These are phyloP conservation scores for Straminergon stramineum DNA, from an alignment of 225 moss, liverwort and hornwort genomes.

Conservation along the genomic window DNA sequence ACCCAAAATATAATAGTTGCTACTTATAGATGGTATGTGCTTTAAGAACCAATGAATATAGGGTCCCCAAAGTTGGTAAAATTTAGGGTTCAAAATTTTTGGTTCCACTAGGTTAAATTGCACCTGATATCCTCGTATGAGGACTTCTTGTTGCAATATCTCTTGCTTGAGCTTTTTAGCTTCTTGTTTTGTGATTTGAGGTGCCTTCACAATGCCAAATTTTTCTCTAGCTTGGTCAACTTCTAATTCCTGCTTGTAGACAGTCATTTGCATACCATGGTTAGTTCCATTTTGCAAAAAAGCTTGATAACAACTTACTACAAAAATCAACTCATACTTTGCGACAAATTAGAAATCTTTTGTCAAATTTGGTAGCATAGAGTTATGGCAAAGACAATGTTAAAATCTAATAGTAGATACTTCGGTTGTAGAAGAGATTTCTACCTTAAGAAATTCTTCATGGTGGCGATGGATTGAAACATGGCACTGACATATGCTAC, in stretches of 20 bases:
- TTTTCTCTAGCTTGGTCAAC: constrained; percentile 33
- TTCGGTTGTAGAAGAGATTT: neutral
- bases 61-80: neutral
- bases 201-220: constrained; percentile 11
- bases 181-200: constrained; percentile 37
- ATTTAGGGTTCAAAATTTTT: neutral
- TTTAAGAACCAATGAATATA: neutral
- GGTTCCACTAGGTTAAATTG: neutral
- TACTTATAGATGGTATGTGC: neutral
- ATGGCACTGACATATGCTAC: neutral
- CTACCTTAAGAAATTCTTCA: constrained; percentile 21
- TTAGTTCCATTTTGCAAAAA: neutral
- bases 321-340: neutral
- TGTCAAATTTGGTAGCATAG: neutral
- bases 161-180: constrained; percentile 43
- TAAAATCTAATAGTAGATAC: neutral
- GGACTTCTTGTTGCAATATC: constrained; percentile 60
- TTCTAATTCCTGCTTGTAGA: constrained; percentile 26
- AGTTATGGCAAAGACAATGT: neutral
- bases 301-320: neutral
- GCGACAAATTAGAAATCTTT: neutral
- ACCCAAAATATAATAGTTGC: neutral
- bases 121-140: constrained; percentile 75
- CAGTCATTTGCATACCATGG: neutral
- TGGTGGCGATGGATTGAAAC: constrained; percentile 13